Conservation (phyloP, 805 yeast genomes). For the Kodamaea nitidulidarum region DNA sequence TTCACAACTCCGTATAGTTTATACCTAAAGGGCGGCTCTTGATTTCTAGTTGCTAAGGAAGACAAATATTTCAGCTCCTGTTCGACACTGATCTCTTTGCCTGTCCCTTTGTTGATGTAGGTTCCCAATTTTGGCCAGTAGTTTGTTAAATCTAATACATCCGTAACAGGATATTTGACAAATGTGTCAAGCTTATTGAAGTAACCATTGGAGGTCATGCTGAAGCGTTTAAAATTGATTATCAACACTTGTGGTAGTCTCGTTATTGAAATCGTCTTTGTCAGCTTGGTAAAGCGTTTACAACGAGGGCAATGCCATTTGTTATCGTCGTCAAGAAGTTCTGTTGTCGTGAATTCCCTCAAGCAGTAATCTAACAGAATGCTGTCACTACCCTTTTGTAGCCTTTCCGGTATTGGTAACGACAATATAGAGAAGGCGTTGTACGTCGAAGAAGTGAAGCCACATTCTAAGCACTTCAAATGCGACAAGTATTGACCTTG, state of each 20-base stretch:
- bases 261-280: slow-evolving; percentile 68
- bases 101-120: slow-evolving; percentile 13
- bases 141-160: slow-evolving; percentile 54
- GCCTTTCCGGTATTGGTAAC: slow-evolving; percentile 65
- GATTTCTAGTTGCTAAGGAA: slow-evolving; percentile 63
- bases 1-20: slow-evolving; percentile 76
- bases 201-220: slow-evolving; percentile 41
- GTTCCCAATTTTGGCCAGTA: slow-evolving; percentile 65
- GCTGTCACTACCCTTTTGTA: slow-evolving; percentile 20
- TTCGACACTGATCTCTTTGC: slow-evolving; percentile 28
- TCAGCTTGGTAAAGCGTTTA: slow-evolving; percentile 54
- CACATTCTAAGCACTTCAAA: slow-evolving; percentile 68
- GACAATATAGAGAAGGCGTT: slow-evolving; percentile 77
- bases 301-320: slow-evolving; percentile 84
- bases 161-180: slow-evolving; percentile 61
- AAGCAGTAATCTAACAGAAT: slow-evolving; percentile 60
- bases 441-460: slow-evolving; percentile 76
- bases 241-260: slow-evolving; percentile 75
- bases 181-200: slow-evolving; percentile 59
- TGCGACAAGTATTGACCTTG: slow-evolving; percentile 89
- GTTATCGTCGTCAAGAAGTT: slow-evolving; percentile 70
- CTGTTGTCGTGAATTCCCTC: slow-evolving; percentile 71
- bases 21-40: slow-evolving; percentile 75
- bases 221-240: slow-evolving; percentile 82
- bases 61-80: slow-evolving; percentile 44